Conservation (phyloP, 345 rosid genomes). For the Rhodamnia rubescens region DNA sequence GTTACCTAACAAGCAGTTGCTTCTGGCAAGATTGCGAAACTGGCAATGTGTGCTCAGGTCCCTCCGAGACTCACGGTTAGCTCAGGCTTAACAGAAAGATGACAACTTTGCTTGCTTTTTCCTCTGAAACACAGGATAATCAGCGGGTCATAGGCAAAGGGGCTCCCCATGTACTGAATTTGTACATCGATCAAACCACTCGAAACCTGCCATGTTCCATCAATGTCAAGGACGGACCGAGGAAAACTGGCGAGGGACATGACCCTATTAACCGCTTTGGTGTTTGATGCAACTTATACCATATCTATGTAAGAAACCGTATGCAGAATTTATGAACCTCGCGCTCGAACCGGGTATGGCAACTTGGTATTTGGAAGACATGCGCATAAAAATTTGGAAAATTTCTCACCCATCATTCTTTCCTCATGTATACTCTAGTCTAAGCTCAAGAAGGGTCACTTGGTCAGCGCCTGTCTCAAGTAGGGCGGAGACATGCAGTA, state of each 20-base stretch:
- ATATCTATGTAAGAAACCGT: background rate
- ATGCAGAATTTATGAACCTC: background rate
- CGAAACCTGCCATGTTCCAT: background rate
- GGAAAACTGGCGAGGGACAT: background rate
- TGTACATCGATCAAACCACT: background rate
- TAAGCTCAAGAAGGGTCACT: background rate
- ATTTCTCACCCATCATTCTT: background rate
- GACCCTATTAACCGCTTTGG: background rate
- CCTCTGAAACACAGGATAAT: background rate
- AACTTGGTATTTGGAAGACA: background rate
- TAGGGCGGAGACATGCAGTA: background rate
- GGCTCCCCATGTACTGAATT: background rate
- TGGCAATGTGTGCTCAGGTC: background rate
- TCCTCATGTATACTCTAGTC: background rate
- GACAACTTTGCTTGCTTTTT: background rate
- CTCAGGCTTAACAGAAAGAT: background rate
- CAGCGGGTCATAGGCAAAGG: background rate
- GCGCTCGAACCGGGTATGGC: background rate
- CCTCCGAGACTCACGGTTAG: background rate
- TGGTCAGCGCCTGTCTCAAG: background rate
- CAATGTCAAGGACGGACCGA: background rate
- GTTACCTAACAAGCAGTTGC: background rate
- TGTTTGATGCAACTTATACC: background rate
- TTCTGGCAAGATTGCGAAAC: background rate
- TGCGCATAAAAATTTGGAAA: background rate